Evolutionary conservation across 345 rosid genomes (phyloP).

Genomic region (Rhodamnia rubescens): DNA sequence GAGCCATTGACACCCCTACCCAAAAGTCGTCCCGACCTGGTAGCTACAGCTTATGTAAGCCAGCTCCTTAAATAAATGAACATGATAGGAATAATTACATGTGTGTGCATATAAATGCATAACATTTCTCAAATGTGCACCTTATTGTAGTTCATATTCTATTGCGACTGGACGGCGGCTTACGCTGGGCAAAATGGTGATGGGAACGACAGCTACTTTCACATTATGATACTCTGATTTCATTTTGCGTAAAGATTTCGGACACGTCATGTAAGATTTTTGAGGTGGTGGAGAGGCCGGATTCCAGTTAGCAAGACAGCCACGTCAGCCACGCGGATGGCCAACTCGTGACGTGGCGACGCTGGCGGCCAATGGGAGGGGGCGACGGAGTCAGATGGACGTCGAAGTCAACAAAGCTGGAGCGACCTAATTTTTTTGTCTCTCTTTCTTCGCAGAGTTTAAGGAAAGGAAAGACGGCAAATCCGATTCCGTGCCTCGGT

Average conservation of each 20-base stretch:
- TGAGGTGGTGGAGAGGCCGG: background rate
- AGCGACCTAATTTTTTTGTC: background rate
- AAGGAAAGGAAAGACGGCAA: background rate
- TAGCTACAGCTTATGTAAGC: too few relatives aligned
- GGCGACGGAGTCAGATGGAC: background rate
- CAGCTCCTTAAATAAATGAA: too few relatives aligned
- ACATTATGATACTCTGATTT: background rate
- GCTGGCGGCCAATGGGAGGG: background rate
- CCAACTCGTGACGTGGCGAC: background rate
- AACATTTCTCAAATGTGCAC: background rate
- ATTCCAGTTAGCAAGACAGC: background rate
- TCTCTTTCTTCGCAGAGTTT: too few relatives aligned
- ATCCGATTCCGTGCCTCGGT: background rate
- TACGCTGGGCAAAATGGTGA: background rate
- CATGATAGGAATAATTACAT: background rate
- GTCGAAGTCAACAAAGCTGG: background rate
- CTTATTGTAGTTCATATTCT: background rate
- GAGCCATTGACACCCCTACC: too few relatives aligned
- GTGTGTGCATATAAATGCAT: too few relatives aligned
- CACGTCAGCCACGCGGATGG: background rate
- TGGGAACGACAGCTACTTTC: background rate
- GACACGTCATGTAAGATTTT: background rate
- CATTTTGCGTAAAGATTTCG: background rate
- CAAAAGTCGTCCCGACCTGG: too few relatives aligned
- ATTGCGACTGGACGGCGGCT: background rate